These are phyloP conservation scores for Neurospora sp. DNA, from an alignment of 495 filamentous ascomycete species.

Conservation along the genomic window DNA sequence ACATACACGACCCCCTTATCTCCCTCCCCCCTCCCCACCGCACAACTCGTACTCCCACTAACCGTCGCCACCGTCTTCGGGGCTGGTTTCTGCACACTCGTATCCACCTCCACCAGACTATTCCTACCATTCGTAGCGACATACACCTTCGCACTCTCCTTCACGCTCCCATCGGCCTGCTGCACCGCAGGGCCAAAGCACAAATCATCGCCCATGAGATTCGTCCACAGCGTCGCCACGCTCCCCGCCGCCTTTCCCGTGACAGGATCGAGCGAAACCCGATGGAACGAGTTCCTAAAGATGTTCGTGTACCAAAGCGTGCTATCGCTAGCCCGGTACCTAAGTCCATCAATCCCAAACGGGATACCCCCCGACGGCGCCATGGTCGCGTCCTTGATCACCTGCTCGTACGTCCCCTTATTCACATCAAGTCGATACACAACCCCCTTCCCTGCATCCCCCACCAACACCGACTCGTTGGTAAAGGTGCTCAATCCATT, in stretches of 20 bases:
- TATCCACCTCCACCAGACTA: slow-evolving; percentile 30
- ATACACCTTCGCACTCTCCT: slow-evolving; percentile 26
- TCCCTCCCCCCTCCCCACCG: slow-evolving; percentile 28
- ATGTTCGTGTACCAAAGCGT: slow-evolving; percentile 36
- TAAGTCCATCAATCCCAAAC: slow-evolving; percentile 28
- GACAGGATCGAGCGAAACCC: slow-evolving; percentile 24
- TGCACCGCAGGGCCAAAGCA: slow-evolving; percentile 19
- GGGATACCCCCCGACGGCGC: slow-evolving; percentile 24
- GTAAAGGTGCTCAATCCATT: slow-evolving; percentile 31
- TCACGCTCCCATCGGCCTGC: no score
- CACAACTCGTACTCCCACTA: slow-evolving; percentile 25
- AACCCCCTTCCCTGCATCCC: slow-evolving; percentile 28
- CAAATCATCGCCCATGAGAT: slow-evolving; percentile 32
- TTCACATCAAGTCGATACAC: slow-evolving; percentile 31
- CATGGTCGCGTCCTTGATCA: slow-evolving; percentile 30
- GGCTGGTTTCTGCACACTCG: slow-evolving; percentile 18
- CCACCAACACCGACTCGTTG: slow-evolving; percentile 30
- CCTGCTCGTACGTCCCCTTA: slow-evolving; percentile 25
- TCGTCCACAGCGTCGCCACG: slow-evolving; percentile 28
- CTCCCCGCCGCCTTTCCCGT: slow-evolving; percentile 27
- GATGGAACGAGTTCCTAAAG: slow-evolving; percentile 33
- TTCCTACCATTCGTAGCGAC: slow-evolving; percentile 29
- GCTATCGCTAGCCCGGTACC: slow-evolving; percentile 23
- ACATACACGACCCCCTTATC: slow-evolving; percentile 32
- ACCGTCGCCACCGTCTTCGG: slow-evolving; percentile 18